Evolutionary conservation across 1,284 basidiomycete genomes (phyloP).

Genomic region (Ganoderma boninense): DNA sequence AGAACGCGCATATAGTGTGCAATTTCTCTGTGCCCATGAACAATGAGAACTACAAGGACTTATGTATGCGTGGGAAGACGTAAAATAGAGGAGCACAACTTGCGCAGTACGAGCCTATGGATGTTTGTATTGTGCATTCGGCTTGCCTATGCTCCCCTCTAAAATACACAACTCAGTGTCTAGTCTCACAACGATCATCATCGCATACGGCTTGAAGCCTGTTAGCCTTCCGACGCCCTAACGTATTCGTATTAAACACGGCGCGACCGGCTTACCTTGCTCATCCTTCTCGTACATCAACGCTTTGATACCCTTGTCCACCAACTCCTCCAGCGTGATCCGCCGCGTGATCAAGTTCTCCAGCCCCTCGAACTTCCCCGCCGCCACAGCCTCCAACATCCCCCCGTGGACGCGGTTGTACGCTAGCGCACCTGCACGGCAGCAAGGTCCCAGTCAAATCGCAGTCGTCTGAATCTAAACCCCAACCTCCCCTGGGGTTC

Average conservation of each 20-base stretch:
- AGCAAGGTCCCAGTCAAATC: neutral
- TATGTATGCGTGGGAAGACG: too few relatives aligned
- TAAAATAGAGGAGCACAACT: too few relatives aligned
- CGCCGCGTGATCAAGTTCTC: conserved; percentile 41
- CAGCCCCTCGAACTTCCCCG: conserved; percentile 38
- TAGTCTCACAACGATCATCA: too few relatives aligned
- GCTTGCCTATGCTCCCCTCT: too few relatives aligned
- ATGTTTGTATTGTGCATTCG: too few relatives aligned
- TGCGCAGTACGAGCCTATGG: too few relatives aligned
- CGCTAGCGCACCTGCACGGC: neutral
- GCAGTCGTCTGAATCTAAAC: too few relatives aligned
- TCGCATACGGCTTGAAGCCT: neutral
- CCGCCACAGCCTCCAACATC: conserved; percentile 39
- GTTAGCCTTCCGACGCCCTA: neutral
- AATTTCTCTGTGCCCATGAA: too few relatives aligned
- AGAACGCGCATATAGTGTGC: too few relatives aligned
- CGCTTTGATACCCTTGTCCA: conserved; percentile 43
- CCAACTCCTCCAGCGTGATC: conserved; percentile 42
- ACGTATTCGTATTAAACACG: neutral
- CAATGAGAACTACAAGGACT: too few relatives aligned
- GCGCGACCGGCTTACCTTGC: conserved; percentile 34
- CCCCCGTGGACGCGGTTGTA: conserved; percentile 39
- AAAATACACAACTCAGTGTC: too few relatives aligned
- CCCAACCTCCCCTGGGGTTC: too few relatives aligned
- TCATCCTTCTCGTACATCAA: conserved; percentile 44